Evolutionary conservation across 768 basidiomycete species (phyloP).

Genomic region (Hygrocybe coccinea): DNA sequence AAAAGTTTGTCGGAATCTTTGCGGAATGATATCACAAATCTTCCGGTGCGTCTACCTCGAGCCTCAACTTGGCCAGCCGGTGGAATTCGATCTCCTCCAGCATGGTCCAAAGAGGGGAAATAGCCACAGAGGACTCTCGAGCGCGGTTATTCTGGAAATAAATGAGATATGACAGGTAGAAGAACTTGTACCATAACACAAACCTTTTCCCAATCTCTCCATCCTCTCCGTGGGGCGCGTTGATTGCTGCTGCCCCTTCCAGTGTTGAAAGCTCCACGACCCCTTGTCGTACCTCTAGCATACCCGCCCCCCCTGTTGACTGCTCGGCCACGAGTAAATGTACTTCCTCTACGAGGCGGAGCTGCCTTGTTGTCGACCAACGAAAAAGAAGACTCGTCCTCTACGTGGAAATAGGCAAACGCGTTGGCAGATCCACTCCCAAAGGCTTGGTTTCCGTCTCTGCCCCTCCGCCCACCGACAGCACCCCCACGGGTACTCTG

Average conservation of each 20-base stretch:
- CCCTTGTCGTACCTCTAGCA: constrained; percentile 41
- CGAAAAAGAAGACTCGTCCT: constrained; percentile 96
- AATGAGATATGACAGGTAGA: constrained; percentile 5
- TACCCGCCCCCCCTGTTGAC: constrained; percentile 50
- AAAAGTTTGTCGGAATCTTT: not conserved
- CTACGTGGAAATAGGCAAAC: constrained; percentile 96
- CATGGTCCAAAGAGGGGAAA: constrained; percentile 90
- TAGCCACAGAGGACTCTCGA: constrained; percentile 90
- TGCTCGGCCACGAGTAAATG: constrained; percentile 56
- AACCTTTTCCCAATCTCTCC: constrained; percentile 96
- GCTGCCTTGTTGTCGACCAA: constrained; percentile 86
- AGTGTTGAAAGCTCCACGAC: constrained; percentile 43
- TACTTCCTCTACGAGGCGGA: constrained; percentile 64
- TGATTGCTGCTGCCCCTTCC: constrained; percentile 42
- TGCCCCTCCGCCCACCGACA: constrained; percentile 53
- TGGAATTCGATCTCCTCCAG: constrained; percentile 97
- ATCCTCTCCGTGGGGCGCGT: constrained; percentile 65
- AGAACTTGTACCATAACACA: constrained; percentile 9
- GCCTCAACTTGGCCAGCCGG: constrained; percentile 81
- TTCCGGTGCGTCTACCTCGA: constrained; percentile 92
- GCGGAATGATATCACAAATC: constrained; percentile 54
- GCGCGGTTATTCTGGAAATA: constrained; percentile 63
- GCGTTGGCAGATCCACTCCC: constrained; percentile 87
- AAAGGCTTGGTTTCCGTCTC: constrained; percentile 76
- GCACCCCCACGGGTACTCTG: constrained; percentile 48